Base-by-base conservation (phyloP, 1,139 yeast genomes). In the Kodamaea plutei region DNA sequence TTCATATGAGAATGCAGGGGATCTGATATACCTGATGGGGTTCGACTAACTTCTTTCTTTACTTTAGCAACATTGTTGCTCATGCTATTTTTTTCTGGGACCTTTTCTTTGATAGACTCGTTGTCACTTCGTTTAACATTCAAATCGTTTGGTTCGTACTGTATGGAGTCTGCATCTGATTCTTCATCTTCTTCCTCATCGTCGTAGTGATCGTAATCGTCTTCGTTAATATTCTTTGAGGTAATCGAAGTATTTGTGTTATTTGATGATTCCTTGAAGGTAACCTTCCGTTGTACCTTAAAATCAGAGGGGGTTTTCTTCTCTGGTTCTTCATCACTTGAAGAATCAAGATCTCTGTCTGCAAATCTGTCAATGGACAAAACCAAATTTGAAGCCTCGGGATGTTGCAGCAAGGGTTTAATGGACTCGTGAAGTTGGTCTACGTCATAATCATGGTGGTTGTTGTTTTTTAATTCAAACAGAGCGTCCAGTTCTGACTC, bases 111-210 rank as follows among this genome's bases (percentile, higher is more conserved):
- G n/a, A n/a, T n/a, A n/a, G n/a, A n/a, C n/a, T n/a, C n/a, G n/a
- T n/a, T n/a, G n/a, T n/a, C n/a, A n/a, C n/a, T n/a, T n/a, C n/a
- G n/a, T 16, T 15, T 41, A n/a, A 61, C 44, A 30, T 58, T 52
- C 33, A 64, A 45, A 20, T 40, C 41, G 1, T 43, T 43, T 2
- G 67, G 67, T 37, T 64, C 71, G 25, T 48, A 29, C 34, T 64
- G 69, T 17, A 60, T 58, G 6, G 66, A 59, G 40, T 64, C 69
- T 2, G 54, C 54, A 34, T 63, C 69, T 1, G 68, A 61, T 48
- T 36, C 14, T 10, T 19, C 20, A 11, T 16, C 11, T 5, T 13
- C 13, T 20, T 5, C 9, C 21, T 22, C 11, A 13, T 28, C 12
- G 16, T 21, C 4, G 29, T 26, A 5, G 15, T n/a, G n/a, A n/a